These are phyloP conservation scores for Diplodia corticola DNA, from an alignment of 2,329 filamentous ascomycete species.

Conservation along the genomic window DNA sequence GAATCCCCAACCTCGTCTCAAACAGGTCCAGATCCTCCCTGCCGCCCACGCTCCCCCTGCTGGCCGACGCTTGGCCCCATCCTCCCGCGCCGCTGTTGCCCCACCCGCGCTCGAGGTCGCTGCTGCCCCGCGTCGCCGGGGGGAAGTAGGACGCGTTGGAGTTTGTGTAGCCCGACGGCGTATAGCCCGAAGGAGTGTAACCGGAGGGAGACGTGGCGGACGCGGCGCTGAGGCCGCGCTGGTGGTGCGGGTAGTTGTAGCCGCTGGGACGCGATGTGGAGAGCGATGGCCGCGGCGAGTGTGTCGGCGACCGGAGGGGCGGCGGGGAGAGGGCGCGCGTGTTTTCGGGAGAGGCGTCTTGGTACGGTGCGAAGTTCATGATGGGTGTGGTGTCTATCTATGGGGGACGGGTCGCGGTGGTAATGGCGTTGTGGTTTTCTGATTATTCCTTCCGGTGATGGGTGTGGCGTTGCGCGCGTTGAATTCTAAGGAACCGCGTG, in stretches of 20 bases:
- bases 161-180: conserved; percentile 30
- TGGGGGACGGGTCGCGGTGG: background rate
- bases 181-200: too few species aligned
- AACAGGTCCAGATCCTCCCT: conserved; percentile 74
- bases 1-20: conserved; percentile 82
- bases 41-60: conserved; percentile 43
- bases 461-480: too few species aligned
- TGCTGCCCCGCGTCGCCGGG: background rate
- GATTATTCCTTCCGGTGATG: too few species aligned
- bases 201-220: conserved; percentile 36
- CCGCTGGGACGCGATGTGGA: conserved; percentile 31
- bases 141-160: conserved; percentile 30
- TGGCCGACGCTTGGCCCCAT: conserved; percentile 37
- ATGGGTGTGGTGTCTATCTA: background rate
- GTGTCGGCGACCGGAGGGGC: conserved; percentile 50
- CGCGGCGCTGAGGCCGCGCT: conserved; percentile 32
- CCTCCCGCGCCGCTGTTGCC: conserved; percentile 35
- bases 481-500: too few species aligned
- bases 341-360: conserved; percentile 85
- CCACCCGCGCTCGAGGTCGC: conserved; percentile 29
- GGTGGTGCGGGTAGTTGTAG: conserved; percentile 30
- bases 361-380: conserved; percentile 85
- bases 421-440: background rate
- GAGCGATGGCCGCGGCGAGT: conserved; percentile 45
- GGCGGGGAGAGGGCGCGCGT: conserved; percentile 80